Conservation (phyloP, 768 basidiomycete species). For the Mrakia blollopis region DNA sequence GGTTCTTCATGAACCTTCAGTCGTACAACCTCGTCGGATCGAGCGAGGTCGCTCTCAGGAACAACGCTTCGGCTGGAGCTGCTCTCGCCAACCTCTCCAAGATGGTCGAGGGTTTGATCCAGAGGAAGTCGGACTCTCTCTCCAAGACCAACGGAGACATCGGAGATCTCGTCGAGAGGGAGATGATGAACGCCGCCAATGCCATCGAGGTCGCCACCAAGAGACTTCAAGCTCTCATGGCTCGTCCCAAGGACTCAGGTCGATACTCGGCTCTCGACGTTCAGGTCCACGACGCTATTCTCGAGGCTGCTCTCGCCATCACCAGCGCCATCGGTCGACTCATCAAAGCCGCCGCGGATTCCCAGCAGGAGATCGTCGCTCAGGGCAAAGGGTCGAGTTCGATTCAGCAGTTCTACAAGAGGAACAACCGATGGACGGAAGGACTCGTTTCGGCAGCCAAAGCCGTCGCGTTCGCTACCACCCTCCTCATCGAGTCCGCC, state of each 20-base stretch:
- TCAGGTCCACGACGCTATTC: conserved; percentile 96
- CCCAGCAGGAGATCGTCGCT: conserved; percentile 95
- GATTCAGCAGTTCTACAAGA: conserved; percentile 96
- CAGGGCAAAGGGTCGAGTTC: conserved; percentile 91
- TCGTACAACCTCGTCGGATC: conserved; percentile 84
- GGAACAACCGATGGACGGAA: conserved; percentile 99
- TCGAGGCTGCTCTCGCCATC: conserved; percentile 88
- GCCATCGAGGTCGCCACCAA: conserved; percentile 91
- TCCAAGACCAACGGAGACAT: conserved; percentile 83
- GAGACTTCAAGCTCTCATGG: conserved; percentile 84
- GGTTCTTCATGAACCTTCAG: conserved; percentile 92
- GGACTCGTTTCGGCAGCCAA: conserved; percentile 97
- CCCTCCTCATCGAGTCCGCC: conserved; percentile 89
- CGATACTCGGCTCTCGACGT: conserved; percentile 86
- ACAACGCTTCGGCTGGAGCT: conserved; percentile 76
- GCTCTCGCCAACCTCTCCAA: conserved; percentile 82
- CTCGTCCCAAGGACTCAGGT: conserved; percentile 78
- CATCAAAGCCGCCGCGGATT: conserved; percentile 93
- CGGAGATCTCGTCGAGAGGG: conserved; percentile 90
- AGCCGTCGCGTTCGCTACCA: conserved; percentile 93
- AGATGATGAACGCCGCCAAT: conserved; percentile 86
- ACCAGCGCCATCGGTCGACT: conserved; percentile 90
- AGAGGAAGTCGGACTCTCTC: conserved; percentile 70
- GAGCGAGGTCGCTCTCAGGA: conserved; percentile 78
- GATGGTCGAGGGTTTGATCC: conserved; percentile 75